Percentiles rank a stretch among this genome's conserved stretches.
phyloP scores from a whole-genome alignment of 495 filamentous ascomycete genomes.

The Tirmania nivea region DNA sequence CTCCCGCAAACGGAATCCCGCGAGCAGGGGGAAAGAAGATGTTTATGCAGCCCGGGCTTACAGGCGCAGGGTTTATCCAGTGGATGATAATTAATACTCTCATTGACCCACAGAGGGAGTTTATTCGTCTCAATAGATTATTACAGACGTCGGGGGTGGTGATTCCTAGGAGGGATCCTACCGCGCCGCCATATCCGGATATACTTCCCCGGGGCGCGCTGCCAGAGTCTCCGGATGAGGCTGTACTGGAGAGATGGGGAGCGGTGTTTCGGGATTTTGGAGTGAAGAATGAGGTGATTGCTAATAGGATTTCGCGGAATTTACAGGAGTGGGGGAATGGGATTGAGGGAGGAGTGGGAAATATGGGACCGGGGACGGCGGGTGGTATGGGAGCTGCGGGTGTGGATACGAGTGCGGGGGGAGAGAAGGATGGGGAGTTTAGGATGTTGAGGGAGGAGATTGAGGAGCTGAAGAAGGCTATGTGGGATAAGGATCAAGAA shows the following conservation, averaged over 20 bases:
- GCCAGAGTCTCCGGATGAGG: background rate
- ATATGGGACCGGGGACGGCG: no score
- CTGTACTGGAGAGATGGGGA: background rate
- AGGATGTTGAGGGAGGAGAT: background rate
- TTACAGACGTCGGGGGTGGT: background rate
- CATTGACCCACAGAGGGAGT: background rate
- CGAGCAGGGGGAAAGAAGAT: background rate
- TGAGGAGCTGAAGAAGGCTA: background rate
- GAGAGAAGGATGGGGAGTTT: background rate
- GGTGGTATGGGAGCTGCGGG: background rate
- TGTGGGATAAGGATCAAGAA: background rate
- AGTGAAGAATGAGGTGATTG: background rate
- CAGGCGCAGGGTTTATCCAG: background rate
- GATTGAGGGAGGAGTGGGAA: no score
- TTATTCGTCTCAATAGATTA: background rate
- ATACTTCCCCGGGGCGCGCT: background rate
- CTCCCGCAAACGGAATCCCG: background rate
- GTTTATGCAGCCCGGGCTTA: background rate
- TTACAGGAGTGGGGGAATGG: no score
- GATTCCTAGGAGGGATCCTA: background rate
- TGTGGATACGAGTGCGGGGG: background rate
- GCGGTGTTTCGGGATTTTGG: background rate
- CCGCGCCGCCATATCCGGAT: background rate
- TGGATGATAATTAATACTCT: background rate
- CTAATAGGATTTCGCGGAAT: no score